A percentile compares a stretch with the other conserved stretches of the same genome.
Evolutionary conservation across 441 rosid species (phyloP).

Genomic region (Pelargonium fulgidum): DNA sequence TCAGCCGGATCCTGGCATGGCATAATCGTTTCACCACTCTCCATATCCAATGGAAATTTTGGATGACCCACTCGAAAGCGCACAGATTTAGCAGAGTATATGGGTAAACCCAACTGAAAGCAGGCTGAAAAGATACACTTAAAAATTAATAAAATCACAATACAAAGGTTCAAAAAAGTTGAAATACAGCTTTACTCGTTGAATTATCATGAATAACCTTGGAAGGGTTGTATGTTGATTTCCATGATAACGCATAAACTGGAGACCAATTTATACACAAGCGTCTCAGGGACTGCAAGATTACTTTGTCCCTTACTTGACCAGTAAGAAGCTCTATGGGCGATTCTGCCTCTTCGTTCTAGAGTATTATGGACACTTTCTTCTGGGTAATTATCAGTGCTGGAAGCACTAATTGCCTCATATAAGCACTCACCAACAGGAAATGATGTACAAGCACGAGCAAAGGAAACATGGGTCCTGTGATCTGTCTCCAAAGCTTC

Average conservation of each 20-base stretch:
- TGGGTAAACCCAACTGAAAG: conserved; percentile 63
- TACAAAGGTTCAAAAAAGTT: conserved; percentile 9
- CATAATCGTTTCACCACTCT: neutral
- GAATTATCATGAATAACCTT: conserved; percentile 40
- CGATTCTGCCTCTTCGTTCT: conserved; percentile 44
- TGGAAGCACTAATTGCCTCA: conserved; percentile 69
- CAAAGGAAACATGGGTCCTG: conserved; percentile 54
- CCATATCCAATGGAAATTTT: conserved; percentile 23
- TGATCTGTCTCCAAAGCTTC: conserved; percentile 54
- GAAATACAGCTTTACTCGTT: neutral
- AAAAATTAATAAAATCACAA: conserved; percentile 17
- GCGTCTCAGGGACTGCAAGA: conserved; percentile 74
- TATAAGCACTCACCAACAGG: conserved; percentile 39
- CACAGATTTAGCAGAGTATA: conserved; percentile 72
- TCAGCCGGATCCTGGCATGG: conserved; percentile 26
- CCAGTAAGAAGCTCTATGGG: conserved; percentile 60
- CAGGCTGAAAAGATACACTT: conserved; percentile 42
- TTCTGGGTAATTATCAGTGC: conserved; percentile 78
- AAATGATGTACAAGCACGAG: conserved; percentile 39
- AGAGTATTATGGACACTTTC: conserved; percentile 73
- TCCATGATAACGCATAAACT: conserved; percentile 70
- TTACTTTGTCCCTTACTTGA: conserved; percentile 71
- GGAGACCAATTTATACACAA: conserved; percentile 54
- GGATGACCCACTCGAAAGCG: conserved; percentile 67
- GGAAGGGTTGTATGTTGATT: conserved; percentile 65